Percentiles rank a stretch among this genome's conserved stretches.
Conservation (phyloP, 441 rosid species). For the Brassica hybrid region DNA sequence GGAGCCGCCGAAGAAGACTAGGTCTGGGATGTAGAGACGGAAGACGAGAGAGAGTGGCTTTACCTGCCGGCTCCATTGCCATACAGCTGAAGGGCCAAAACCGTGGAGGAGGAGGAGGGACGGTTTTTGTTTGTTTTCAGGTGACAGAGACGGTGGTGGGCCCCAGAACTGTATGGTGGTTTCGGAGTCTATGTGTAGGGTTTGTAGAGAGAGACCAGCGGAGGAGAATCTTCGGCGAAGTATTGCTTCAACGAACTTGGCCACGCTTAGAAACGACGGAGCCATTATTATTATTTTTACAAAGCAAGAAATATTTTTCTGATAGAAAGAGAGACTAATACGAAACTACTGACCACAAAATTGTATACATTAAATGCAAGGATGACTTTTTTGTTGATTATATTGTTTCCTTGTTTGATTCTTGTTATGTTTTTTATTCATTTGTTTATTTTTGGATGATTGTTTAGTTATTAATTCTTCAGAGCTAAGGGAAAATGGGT, state of each 20-base stretch:
- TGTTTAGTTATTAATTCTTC: not conserved
- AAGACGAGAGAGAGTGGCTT: slow-evolving; percentile 49
- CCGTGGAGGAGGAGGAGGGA: slow-evolving; percentile 76
- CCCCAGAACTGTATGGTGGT: slow-evolving; percentile 77
- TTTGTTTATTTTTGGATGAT: slow-evolving; percentile 8
- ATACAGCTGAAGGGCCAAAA: slow-evolving; percentile 73
- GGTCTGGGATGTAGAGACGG: slow-evolving; percentile 71
- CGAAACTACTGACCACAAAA: not conserved
- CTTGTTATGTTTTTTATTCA: not conserved
- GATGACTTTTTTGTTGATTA: not conserved
- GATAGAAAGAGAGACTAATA: not conserved
- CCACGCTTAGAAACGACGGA: slow-evolving; percentile 56
- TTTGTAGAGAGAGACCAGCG: slow-evolving; percentile 62
- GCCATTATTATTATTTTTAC: slow-evolving; percentile 24
- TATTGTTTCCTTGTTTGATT: slow-evolving; percentile 9
- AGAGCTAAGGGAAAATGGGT: not conserved
- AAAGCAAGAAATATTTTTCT: not conserved
- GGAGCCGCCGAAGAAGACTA: slow-evolving; percentile 80
- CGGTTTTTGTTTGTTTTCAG: slow-evolving; percentile 42
- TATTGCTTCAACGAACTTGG: slow-evolving; percentile 52
- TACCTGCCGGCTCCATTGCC: slow-evolving; percentile 80
- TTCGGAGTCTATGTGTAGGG: slow-evolving; percentile 45
- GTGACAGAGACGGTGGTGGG: slow-evolving; percentile 43
- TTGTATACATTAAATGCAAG: not conserved
- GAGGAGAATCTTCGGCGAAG: slow-evolving; percentile 65